Conservation (phyloP, 495 filamentous ascomycete genomes). For the Penicillium parvum region DNA sequence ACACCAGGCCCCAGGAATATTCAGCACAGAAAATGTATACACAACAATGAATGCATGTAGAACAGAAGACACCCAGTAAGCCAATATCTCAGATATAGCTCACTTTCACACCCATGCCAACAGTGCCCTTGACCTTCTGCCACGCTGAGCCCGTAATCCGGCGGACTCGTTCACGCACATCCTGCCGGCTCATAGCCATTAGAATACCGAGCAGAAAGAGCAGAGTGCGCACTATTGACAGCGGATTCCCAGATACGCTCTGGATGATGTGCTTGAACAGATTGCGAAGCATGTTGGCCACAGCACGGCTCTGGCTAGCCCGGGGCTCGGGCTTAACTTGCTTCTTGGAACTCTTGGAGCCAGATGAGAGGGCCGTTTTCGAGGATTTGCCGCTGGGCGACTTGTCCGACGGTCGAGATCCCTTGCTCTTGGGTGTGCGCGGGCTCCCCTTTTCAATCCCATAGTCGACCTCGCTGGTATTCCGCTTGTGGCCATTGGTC, state of each 20-base stretch:
- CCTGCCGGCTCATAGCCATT: slow-evolving; percentile 67
- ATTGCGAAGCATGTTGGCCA: slow-evolving; percentile 51
- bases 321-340: slow-evolving; percentile 34
- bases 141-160: slow-evolving; percentile 64
- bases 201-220: slow-evolving; percentile 80
- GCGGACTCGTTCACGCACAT: slow-evolving; percentile 69
- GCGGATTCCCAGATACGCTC: slow-evolving; percentile 65
- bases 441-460: slow-evolving; percentile 45
- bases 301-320: slow-evolving; percentile 26
- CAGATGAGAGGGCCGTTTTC: slow-evolving; percentile 27
- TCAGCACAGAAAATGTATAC: slow-evolving; percentile 16
- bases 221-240: slow-evolving; percentile 67
- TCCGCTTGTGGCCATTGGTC: slow-evolving; percentile 47
- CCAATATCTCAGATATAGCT: slow-evolving; percentile 72
- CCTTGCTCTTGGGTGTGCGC: slow-evolving; percentile 35
- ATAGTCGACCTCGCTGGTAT: slow-evolving; percentile 51
- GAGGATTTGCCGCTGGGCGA: slow-evolving; percentile 26
- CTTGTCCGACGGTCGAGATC: slow-evolving; percentile 27
- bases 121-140: slow-evolving; percentile 78
- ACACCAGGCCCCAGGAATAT: slow-evolving; percentile 8
- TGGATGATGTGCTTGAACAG: slow-evolving; percentile 58
- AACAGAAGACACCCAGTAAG: background rate
- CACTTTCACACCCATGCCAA: slow-evolving; percentile 97
- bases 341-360: slow-evolving; percentile 39
- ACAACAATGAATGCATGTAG: slow-evolving; percentile 10